Percentiles rank a stretch among this genome's conserved stretches.
These are phyloP conservation scores for Aspergillus floridensis DNA, from an alignment of 2,329 filamentous ascomycete species.

Conservation along the genomic window DNA sequence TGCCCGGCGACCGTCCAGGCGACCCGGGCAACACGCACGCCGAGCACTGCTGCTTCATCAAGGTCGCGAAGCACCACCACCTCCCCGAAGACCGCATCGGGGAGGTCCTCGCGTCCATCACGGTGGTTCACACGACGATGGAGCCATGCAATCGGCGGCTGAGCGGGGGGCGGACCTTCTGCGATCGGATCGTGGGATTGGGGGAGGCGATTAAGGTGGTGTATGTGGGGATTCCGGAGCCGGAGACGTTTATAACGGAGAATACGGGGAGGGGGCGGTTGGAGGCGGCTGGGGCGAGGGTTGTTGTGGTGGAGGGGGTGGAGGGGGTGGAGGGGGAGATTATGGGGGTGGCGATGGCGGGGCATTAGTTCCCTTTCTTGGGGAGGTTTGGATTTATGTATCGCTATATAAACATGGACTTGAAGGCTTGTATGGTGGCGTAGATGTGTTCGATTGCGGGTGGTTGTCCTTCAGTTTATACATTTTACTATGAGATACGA, in stretches of 20 bases:
- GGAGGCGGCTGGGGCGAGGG: too few species aligned
- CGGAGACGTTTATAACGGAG: too few species aligned
- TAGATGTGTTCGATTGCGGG: too few species aligned
- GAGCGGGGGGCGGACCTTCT: conserved; percentile 26
- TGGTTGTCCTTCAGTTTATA: too few species aligned
- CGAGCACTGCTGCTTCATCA: conserved; percentile 44
- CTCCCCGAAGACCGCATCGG: conserved; percentile 37
- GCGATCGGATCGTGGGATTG: too few species aligned
- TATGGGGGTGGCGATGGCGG: conserved; percentile 11
- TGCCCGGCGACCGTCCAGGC: conserved; percentile 36
- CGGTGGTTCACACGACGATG: conserved; percentile 48
- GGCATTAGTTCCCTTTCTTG: background rate
- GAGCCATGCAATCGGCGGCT: conserved; percentile 46
- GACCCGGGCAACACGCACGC: conserved; percentile 44
- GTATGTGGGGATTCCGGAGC: too few species aligned
- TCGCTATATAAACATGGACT: too few species aligned
- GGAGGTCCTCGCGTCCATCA: conserved; percentile 40
- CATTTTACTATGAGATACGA: too few species aligned
- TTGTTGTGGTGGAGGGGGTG: background rate
- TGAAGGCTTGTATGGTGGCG: too few species aligned
- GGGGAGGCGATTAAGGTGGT: too few species aligned
- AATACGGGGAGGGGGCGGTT: too few species aligned
- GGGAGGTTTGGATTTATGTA: too few species aligned
- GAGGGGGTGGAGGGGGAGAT: conserved; percentile 20
- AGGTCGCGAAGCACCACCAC: conserved; percentile 39